Evolutionary conservation across 352 stramenopile genomes (phyloP), one percentile per base, ranked within the genome.

Genomic region (Phytophthora brassicae): DNA sequence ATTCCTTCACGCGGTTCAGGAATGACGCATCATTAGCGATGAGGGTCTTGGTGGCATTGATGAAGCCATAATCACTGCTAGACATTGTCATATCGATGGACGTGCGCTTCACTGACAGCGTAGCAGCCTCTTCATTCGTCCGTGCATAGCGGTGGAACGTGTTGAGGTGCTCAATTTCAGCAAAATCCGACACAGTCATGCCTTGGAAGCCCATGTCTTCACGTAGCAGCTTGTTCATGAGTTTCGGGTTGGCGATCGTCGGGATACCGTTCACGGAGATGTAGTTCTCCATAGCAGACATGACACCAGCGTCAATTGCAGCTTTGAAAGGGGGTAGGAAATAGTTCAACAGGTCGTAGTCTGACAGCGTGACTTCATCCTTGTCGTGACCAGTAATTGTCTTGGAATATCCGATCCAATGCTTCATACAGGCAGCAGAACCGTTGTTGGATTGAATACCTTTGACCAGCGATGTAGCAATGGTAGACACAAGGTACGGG

Each of bases 271-370:
- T 96, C 41, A 96, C 58, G 43, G 95, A 92, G 39, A 89, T 95
- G 76, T 98, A 98, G 52, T 68, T 93, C 65, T 97, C 91, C 94
- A 98, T 98, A 1, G 92, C 79, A 0, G 90, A 92, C 54, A 92
- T 64, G 3, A 81, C 84, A 2, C 79, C 82, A 19, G 92, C 81
- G 9, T 89, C 71, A 13, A 92, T 71, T 2, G 85, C 86, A 8
- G 81, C 74, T 22, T 88, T 68, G 56, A 94, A 97, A 1, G 88
- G 81, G 19, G 83, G 87, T 9, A 86, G 70, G 47, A 95, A 94
- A 60, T 88, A 88, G 64, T 92, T 92, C 47, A 90, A 72, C 46
- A 92, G 53, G 23, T 92, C 78, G 51, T 75, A 90, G 44, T 89
- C 75, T 0, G 70, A 81, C 13, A 89, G 48, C 0, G 81, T 81